Evolutionary conservation across 441 rosid genomes (phyloP).

Genomic region (Erodium moschatum): DNA sequence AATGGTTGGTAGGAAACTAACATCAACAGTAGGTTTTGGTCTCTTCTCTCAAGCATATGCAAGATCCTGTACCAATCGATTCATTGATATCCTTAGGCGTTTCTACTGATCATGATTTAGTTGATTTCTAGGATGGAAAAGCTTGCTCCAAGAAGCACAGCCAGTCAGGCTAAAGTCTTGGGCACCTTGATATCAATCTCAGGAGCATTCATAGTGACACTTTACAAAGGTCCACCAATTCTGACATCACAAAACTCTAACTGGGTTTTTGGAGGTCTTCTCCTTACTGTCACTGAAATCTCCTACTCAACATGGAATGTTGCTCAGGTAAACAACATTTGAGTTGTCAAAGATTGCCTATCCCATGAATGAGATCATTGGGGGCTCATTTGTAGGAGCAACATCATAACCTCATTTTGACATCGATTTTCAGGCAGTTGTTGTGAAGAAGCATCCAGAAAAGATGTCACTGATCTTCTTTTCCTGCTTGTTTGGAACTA

Average conservation of each 20-base stretch:
- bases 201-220: constrained; percentile 46
- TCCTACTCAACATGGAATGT: constrained; percentile 58
- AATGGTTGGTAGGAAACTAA: background rate
- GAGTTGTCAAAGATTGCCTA: constrained; percentile 32
- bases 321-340: constrained; percentile 41
- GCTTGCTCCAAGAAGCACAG: constrained; percentile 34
- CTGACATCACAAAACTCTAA: constrained; percentile 17
- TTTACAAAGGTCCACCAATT: constrained; percentile 22
- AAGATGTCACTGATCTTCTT: background rate
- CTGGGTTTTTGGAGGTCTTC: constrained; percentile 54
- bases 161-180: constrained; percentile 33
- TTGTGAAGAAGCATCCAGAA: constrained; percentile 25
- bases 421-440: background rate
- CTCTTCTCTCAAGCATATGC: too few species aligned
- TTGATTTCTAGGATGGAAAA: constrained; percentile 49
- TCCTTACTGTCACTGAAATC: constrained; percentile 48
- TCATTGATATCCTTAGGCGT: too few species aligned
- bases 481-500: background rate
- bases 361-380: too few species aligned
- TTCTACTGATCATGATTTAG: background rate
- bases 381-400: too few species aligned
- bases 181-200: constrained; percentile 25
- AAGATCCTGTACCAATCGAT: too few species aligned
- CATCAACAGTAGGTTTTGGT: background rate
- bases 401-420: background rate